phyloP scores from a whole-genome alignment of 805 yeast genomes.

The Kodamaea hsintzibuensis region DNA sequence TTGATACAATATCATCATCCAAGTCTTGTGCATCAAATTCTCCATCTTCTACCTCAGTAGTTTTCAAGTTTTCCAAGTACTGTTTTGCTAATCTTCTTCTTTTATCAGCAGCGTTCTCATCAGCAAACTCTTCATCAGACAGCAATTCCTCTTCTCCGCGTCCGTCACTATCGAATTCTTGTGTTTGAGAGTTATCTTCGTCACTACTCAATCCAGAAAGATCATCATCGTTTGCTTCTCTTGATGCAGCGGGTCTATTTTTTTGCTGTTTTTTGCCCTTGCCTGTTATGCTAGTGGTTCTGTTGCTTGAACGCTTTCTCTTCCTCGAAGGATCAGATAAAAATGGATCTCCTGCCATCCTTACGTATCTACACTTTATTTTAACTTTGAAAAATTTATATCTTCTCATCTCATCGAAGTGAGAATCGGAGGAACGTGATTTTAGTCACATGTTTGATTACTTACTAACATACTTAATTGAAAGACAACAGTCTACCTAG shows the following conservation, averaged over 20 bases:
- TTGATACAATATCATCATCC: constrained; percentile 81
- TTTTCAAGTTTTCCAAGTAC: constrained; percentile 76
- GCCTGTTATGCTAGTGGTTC: constrained; percentile 21
- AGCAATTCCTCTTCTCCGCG: constrained; percentile 46
- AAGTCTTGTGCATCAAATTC: constrained; percentile 85
- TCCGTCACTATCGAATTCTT: constrained; percentile 23
- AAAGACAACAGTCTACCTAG: constrained; percentile 17
- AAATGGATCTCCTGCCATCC: constrained; percentile 60
- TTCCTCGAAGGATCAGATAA: constrained; percentile 60
- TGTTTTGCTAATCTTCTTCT: constrained; percentile 93
- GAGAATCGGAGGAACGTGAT: background rate
- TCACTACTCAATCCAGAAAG: constrained; percentile 28
- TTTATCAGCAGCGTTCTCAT: constrained; percentile 88
- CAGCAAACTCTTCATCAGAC: constrained; percentile 71
- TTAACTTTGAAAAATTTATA: constrained; percentile 2
- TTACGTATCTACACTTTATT: background rate
- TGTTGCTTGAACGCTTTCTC: constrained; percentile 40
- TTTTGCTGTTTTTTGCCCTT: constrained; percentile 12
- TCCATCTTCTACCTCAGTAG: constrained; percentile 41
- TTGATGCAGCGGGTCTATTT: constrained; percentile 4
- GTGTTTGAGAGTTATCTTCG: constrained; percentile 17
- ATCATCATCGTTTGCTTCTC: constrained; percentile 48
- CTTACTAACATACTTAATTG: background rate
- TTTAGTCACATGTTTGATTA: background rate
- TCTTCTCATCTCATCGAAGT: background rate